These are phyloP conservation scores for Musa balbisiana DNA, from an alignment of 202 grass and related monocot genomes.

Conservation along the genomic window DNA sequence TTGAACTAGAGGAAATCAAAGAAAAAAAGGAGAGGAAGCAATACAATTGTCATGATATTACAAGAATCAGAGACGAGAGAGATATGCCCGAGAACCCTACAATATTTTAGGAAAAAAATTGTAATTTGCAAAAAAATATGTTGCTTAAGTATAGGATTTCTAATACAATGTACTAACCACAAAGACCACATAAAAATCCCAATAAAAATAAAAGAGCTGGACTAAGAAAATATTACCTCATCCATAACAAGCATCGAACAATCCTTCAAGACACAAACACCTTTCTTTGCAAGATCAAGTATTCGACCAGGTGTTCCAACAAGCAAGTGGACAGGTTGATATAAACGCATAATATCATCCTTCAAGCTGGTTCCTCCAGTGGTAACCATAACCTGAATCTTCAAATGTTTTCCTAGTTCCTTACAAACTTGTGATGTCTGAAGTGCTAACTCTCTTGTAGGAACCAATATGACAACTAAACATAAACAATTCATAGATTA, in stretches of 20 bases:
- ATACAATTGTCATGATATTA: too few species aligned
- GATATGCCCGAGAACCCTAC: too few species aligned
- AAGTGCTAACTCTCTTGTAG: constrained; percentile 88
- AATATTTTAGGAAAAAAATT: too few species aligned
- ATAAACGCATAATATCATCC: constrained; percentile 83
- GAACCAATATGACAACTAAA: constrained; percentile 93
- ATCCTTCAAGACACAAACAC: constrained; percentile 71
- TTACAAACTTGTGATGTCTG: constrained; percentile 98
- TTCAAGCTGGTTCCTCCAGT: constrained; percentile 91
- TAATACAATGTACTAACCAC: too few species aligned
- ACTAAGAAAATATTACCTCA: constrained; percentile 44
- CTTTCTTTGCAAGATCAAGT: constrained; percentile 82
- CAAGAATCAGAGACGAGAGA: too few species aligned
- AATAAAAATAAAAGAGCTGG: not conserved
- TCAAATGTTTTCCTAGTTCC: constrained; percentile 83
- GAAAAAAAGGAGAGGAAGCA: too few species aligned
- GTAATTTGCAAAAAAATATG: too few species aligned
- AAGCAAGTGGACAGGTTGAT: constrained; percentile 86
- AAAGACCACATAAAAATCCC: not conserved
- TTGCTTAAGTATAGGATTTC: too few species aligned
- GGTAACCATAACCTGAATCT: constrained; percentile 91
- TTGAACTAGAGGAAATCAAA: too few species aligned
- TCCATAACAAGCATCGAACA: constrained; percentile 92
- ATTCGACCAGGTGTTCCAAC: constrained; percentile 89
- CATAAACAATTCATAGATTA: constrained; percentile 10